Evolutionary conservation across 148 eudicot species (phyloP).

Genomic region (Vaccinium darrowii): DNA sequence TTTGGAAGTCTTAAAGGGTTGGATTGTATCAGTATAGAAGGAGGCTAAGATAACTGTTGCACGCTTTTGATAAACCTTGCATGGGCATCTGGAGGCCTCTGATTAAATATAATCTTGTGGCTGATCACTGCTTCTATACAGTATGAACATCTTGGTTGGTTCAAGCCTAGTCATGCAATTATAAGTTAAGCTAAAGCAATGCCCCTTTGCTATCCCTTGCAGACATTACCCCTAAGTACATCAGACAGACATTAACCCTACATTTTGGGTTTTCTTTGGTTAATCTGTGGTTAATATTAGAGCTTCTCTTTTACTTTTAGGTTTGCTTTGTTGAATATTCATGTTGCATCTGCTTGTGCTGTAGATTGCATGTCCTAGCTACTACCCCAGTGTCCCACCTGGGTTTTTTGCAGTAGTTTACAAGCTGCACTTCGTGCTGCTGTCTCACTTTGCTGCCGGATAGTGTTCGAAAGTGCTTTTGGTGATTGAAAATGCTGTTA

Average conservation of each 20-base stretch:
- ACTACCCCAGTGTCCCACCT: no score
- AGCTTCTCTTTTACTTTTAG: neutral
- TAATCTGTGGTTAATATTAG: neutral
- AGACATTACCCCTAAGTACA: neutral
- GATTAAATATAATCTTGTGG: neutral
- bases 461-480: no score
- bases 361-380: no score
- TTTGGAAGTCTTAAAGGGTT: neutral
- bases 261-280: neutral
- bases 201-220: no score
- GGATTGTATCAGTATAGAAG: constrained; percentile 9
- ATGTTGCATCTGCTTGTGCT: no score
- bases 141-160: no score
- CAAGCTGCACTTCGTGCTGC: no score
- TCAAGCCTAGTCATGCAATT: no score
- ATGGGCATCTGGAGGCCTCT: neutral
- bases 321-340: neutral
- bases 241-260: neutral
- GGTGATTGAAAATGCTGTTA: no score
- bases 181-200: no score
- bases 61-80: neutral
- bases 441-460: no score
- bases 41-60: constrained; percentile 31
- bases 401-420: no score
- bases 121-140: neutral